Percentiles rank a stretch among this genome's conserved stretches.
Evolutionary conservation across 192 early-diverging fungal species (phyloP).

Genomic region (Umbelopsis sp.): DNA sequence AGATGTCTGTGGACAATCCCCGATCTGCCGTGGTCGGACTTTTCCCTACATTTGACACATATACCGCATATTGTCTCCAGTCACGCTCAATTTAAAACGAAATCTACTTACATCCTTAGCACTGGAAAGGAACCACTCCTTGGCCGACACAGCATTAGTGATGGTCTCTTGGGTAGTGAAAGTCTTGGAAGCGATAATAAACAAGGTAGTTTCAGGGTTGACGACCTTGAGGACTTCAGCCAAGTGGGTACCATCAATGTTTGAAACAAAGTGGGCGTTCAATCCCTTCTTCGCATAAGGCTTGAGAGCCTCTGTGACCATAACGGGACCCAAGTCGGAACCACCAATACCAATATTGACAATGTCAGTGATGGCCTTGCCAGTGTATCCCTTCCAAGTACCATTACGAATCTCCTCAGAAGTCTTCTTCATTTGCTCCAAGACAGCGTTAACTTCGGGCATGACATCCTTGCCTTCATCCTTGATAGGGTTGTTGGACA

Average conservation of each 20-base stretch:
- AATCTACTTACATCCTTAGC: constrained; percentile 76
- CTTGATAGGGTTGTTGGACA: constrained; percentile 80
- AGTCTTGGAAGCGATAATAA: constrained; percentile 97
- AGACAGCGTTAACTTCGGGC: constrained; percentile 92
- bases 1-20: background rate
- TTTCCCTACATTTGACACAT: too few species aligned
- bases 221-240: constrained; percentile 89
- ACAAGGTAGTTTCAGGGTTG: constrained; percentile 87
- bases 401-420: constrained; percentile 87
- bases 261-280: constrained; percentile 93
- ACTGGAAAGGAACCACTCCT: constrained; percentile 86
- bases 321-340: constrained; percentile 96
- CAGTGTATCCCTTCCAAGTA: constrained; percentile 95
- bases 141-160: constrained; percentile 94
- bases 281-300: constrained; percentile 81
- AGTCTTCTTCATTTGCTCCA: constrained; percentile 90
- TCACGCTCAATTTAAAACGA: background rate
- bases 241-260: constrained; percentile 98
- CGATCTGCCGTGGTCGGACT: too few species aligned
- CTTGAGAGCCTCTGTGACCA: constrained; percentile 99
- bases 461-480: constrained; percentile 91
- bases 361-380: constrained; percentile 89
- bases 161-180: constrained; percentile 99
- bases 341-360: constrained; percentile 99
- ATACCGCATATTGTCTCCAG: background rate